Base-by-base conservation (phyloP, 352 stramenopile genomes). In the Phytophthora aleatoria region DNA sequence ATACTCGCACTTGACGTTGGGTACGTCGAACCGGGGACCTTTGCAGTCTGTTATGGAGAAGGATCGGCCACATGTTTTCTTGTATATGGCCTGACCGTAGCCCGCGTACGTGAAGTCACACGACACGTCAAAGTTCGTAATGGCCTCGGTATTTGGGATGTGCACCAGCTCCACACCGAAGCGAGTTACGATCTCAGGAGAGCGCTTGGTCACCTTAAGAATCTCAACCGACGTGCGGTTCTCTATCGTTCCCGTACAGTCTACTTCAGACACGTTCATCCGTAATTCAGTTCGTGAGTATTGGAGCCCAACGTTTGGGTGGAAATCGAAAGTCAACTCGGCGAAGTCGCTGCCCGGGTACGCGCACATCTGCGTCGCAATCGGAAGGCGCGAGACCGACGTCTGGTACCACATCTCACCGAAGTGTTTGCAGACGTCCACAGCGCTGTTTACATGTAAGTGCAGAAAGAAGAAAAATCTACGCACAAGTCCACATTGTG, bases 1-100 rank as follows among this genome's bases (percentile, higher is more conserved):
- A 39, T 70, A 85, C 53, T 62, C 8, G 39, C 83, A 92, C 26
- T 64, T 53, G 8, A 71, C 67, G n/a, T 62, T 59, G 0, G 77
- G 65, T 13, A 64, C 50, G 36, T 90, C 80, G 41, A 88, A 83
- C 36, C 20, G 20, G 20, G 20, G 20, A 0, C 51, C 57, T 30
- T 82, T 80, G 65, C 85, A 94, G 58, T 90, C 83, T 9, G 61
- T 61, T 52, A 92, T 77, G 13, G 57, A 64, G 58, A 94, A 87
- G 0, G 64, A 53, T 1, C 71, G 63, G 20, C 45, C 26, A 50
- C 81, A 91, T n/a, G 67, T 76, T 33, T 88, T 69, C n/a, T 47
- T 49, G 9, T 64, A 41, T 13, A 16, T 59, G 1, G 49, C 47
- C 1, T 51, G 63, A 16, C 70, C 50, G 9, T 72, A 69, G 13